Base-by-base conservation (phyloP, 1,139 yeast genomes). In the Saccharomyces hybrid region DNA sequence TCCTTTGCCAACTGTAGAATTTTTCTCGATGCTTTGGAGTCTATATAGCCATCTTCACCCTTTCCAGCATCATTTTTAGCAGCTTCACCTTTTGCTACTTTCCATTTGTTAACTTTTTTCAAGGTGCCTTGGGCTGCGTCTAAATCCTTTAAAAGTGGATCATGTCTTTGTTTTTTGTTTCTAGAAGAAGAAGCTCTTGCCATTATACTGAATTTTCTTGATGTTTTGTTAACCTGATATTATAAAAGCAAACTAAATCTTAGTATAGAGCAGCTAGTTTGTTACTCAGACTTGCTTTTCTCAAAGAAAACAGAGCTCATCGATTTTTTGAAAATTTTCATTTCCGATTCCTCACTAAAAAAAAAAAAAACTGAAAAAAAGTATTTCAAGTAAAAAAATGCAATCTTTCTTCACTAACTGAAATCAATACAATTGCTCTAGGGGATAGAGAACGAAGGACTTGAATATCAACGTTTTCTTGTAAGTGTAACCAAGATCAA, bases 1-100 rank as follows among this genome's bases (percentile, higher is more conserved):
- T 86, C 93, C 64, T 81, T 84, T 14, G 98, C 99, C 61, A 93
- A 77, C 68, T 86, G 88, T 60, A 93, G 76, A 71, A 93, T 91
- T 73, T 83, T 89, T 71, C 95, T 79, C 1, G 98, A 88, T 42
- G 89, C 77, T 28, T 82, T 77, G 19, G 97, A 88, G 74, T 91
- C 97, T 50, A 93, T 78, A 63, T 73, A 85, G 31, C 74, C 75
- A 14, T 76, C 76, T 34, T 80, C 81, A 24, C 75, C 73, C 52
- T 68, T 68, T 14, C 62, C 67, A 29, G 62, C 68, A 48, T 69
- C 66, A 56, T 68, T 68, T 46, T 63, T 63, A 42, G 68, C 67
- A 55, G 67, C 68, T 16, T 65, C 60, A 51, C 19, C 62, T 64
- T 29, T 59, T 65, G 51, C 62, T 62, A 6, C 69, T 44, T 58